Evolutionary conservation across 176 grass and related monocot species (phyloP).

Genomic region (Aegilops longissima): DNA sequence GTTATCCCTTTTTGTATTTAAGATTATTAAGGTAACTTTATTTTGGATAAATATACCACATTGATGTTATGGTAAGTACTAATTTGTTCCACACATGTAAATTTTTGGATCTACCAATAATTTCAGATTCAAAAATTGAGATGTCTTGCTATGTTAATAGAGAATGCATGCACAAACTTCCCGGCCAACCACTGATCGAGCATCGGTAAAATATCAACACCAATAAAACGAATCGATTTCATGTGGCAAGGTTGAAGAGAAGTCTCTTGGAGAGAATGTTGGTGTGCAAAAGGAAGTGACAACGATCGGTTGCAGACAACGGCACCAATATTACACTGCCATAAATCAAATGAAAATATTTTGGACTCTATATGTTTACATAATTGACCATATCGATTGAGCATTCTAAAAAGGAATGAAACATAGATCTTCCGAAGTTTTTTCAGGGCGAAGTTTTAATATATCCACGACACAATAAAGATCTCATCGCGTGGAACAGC

Average conservation of each 20-base stretch:
- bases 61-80: background rate
- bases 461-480: conserved; percentile 6
- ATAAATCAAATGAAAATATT: too few species aligned
- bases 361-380: too few species aligned
- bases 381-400: background rate
- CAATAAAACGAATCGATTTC: background rate
- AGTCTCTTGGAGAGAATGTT: background rate
- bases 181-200: background rate
- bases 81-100: background rate
- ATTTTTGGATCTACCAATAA: background rate
- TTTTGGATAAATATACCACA: background rate
- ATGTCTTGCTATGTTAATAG: background rate
- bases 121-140: background rate
- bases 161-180: background rate
- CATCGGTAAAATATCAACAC: background rate
- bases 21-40: background rate
- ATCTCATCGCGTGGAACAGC: background rate
- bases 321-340: background rate
- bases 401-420: background rate
- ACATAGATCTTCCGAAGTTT: background rate
- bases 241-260: background rate
- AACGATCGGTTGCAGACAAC: background rate
- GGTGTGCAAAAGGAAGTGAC: background rate
- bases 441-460: background rate
- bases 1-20: background rate